A percentile compares a stretch with the other conserved stretches of the same genome.
Conservation (phyloP, 2,329 filamentous ascomycete genomes). For the Ophiostoma himal-ulmi region DNA sequence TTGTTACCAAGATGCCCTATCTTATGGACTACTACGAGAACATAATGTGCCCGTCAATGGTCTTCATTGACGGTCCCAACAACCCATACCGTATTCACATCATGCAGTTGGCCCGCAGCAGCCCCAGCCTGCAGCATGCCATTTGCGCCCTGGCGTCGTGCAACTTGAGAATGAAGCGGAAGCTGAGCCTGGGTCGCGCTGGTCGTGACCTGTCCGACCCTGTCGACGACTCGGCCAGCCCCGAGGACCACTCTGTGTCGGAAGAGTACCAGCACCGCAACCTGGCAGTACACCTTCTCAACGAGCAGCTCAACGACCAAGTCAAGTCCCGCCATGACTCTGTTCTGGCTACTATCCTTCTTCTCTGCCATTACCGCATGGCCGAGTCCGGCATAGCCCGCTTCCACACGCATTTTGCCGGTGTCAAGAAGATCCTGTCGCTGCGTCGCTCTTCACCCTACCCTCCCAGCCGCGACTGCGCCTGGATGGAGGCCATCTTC, state of each 20-base stretch:
- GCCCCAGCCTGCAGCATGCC: conserved; percentile 81
- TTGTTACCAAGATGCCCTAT: conserved; percentile 74
- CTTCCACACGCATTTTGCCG: conserved; percentile 88
- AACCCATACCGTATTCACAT: conserved; percentile 86
- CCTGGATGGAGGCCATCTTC: conserved; percentile 90
- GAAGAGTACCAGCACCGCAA: conserved; percentile 80
- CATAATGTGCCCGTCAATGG: conserved; percentile 84
- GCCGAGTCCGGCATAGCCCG: conserved; percentile 89
- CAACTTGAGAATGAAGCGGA: conserved; percentile 80
- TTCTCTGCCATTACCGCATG: conserved; percentile 88
- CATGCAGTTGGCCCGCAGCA: conserved; percentile 68
- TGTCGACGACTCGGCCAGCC: conserved; percentile 24
- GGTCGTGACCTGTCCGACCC: conserved; percentile 46
- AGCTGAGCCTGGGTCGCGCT: conserved; percentile 55
- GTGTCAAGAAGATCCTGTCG: conserved; percentile 81
- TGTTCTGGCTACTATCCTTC: conserved; percentile 76
- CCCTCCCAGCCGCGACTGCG: conserved; percentile 60
- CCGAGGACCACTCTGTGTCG: conserved; percentile 57
- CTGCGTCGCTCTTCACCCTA: conserved; percentile 56
- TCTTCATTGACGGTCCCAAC: conserved; percentile 77
- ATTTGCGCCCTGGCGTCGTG: conserved; percentile 85
- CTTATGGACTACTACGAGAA: conserved; percentile 92
- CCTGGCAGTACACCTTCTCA: conserved; percentile 73
- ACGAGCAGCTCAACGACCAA: conserved; percentile 74
- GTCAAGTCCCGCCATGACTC: conserved; percentile 74